phyloP scores from a whole-genome alignment of 768 basidiomycete genomes.

The Agrocybe pediades region DNA sequence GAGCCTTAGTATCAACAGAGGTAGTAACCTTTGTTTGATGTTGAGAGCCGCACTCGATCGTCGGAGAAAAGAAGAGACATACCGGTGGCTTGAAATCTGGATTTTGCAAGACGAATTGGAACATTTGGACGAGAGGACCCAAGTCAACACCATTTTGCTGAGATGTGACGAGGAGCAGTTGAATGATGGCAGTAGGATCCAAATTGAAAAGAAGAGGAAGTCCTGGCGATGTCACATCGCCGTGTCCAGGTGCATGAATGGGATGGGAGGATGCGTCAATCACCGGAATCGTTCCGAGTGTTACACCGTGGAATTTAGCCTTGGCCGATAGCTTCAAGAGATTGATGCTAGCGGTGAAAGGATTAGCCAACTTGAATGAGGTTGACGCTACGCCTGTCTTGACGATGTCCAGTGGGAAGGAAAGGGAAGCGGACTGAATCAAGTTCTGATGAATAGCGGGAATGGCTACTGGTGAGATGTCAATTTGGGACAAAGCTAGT shows the following conservation, averaged over 20 bases:
- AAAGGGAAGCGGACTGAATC: slow-evolving; percentile 54
- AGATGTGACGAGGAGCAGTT: slow-evolving; percentile 51
- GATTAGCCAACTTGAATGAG: slow-evolving; percentile 61
- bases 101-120: slow-evolving; percentile 53
- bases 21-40: no score
- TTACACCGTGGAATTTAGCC: slow-evolving; percentile 55
- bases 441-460: slow-evolving; percentile 66
- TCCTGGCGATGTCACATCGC: slow-evolving; percentile 52
- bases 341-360: slow-evolving; percentile 74
- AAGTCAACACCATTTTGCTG: slow-evolving; percentile 56
- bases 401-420: slow-evolving; percentile 64
- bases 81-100: slow-evolving; percentile 58
- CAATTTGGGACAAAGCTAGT: slow-evolving; percentile 59
- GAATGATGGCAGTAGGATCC: slow-evolving; percentile 61
- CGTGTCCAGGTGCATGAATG: slow-evolving; percentile 61
- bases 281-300: slow-evolving; percentile 59
- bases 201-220: slow-evolving; percentile 68
- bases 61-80: no score
- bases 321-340: slow-evolving; percentile 54
- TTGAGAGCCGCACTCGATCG: no score
- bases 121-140: slow-evolving; percentile 58
- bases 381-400: slow-evolving; percentile 62
- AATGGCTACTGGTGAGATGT: slow-evolving; percentile 60
- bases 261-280: slow-evolving; percentile 57
- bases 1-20: slow-evolving; percentile 49